Base-by-base conservation (phyloP, 1,284 basidiomycete species). In the Cutaneotrichosporon cyanovorans region DNA sequence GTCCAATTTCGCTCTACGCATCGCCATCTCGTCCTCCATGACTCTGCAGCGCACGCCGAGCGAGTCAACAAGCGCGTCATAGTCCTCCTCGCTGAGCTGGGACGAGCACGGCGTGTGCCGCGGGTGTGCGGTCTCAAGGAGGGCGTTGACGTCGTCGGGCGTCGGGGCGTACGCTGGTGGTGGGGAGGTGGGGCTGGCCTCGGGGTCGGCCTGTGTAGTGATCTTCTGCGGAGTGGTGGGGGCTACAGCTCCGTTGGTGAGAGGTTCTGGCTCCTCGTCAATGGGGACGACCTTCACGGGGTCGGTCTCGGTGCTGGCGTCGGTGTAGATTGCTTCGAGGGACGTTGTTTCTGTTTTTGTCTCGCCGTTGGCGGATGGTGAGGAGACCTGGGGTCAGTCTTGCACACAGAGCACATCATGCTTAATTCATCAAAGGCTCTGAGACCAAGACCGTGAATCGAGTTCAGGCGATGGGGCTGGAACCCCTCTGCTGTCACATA, bases 241-340 rank as follows among this genome's bases (percentile, higher is more conserved):
- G 32, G 32, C n/a, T 34, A 14, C 14, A n/a, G 15, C 32, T 34
- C 32, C 32, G 32, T 34, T 8, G 8, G 7, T 7, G 7, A 10
- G 7, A 34, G 11, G 32, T 14, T 34, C 32, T 34, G 14, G 32
- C n/a, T 16, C 32, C 32, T 34, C 32, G 32, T 14, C 32, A n/a
- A 16, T 98, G 93, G 55, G 98, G 85, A 44, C 92, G 25, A 28
- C 93, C 74, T 98, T 98, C 84, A 98, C 98, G 60, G 93, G 93
- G 76, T 98, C 93, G 70, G 98, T 95, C 75, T 98, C 93, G 58
- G 95, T 97, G 69, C 32, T n/a, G 32, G 32, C 32, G 16, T 34
- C 32, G 14, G 32, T 34, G 32, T 34, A 34, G 32, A 16, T n/a
- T 14, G 32, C 16, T 15, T 34, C 32, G 32, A 16, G 16, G 9